These are phyloP conservation scores for Podaxis sp. DNA, from an alignment of 768 basidiomycete genomes.

Conservation along the genomic window DNA sequence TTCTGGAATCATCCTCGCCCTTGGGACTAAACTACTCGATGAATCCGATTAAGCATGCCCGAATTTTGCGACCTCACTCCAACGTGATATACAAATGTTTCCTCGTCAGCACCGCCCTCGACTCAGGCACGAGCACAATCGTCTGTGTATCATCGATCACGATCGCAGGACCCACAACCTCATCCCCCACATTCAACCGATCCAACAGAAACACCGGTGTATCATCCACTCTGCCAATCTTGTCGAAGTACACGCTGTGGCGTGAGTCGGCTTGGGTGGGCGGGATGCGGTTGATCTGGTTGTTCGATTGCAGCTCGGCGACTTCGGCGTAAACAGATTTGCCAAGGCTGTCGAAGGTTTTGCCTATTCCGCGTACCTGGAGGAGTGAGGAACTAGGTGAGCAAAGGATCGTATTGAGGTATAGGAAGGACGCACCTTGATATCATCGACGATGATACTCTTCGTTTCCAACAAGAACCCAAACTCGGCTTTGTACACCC, in stretches of 20 bases:
- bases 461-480: slow-evolving; percentile 90
- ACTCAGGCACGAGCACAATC: slow-evolving; percentile 80
- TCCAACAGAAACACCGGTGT: slow-evolving; percentile 81
- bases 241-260: slow-evolving; percentile 81
- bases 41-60: too few species aligned
- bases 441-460: slow-evolving; percentile 83
- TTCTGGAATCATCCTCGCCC: too few species aligned
- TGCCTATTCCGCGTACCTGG: slow-evolving; percentile 80
- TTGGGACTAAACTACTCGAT: too few species aligned
- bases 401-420: neutral
- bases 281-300: slow-evolving; percentile 26
- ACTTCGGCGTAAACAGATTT: slow-evolving; percentile 80
- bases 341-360: slow-evolving; percentile 82
- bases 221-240: slow-evolving; percentile 68
- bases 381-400: neutral
- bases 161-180: slow-evolving; percentile 84
- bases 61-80: slow-evolving; percentile 24
- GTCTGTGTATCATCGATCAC: slow-evolving; percentile 96
- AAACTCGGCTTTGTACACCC: slow-evolving; percentile 82
- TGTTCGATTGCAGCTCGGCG: slow-evolving; percentile 38
- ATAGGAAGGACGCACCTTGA: slow-evolving; percentile 56
- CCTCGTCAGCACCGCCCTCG: slow-evolving; percentile 63
- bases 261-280: slow-evolving; percentile 51
- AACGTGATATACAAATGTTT: slow-evolving; percentile 64
- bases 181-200: slow-evolving; percentile 65